A percentile compares a stretch with the other conserved stretches of the same genome.
Evolutionary conservation across 2,329 filamentous ascomycete species (phyloP).

Genomic region (Paramyrothecium roridum): DNA sequence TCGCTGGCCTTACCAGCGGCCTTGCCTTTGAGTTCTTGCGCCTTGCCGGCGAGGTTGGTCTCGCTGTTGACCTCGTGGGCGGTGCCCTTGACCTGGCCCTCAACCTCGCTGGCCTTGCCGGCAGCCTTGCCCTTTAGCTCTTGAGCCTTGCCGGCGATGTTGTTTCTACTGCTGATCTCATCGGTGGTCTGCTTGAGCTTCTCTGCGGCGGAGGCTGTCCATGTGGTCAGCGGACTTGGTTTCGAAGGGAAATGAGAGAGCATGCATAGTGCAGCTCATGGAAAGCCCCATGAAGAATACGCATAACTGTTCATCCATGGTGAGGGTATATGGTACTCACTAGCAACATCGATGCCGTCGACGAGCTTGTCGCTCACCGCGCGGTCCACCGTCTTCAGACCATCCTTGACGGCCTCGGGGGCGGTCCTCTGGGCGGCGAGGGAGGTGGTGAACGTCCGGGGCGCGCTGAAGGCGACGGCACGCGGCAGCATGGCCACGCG

Average conservation of each 20-base stretch:
- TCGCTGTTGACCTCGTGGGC: constrained; percentile 25
- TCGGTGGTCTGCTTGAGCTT: constrained; percentile 46
- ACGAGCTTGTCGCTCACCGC: constrained; percentile 59
- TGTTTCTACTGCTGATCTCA: constrained; percentile 24
- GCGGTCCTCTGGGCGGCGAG: constrained; percentile 42
- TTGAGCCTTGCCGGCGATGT: constrained; percentile 30
- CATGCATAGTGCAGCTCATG: too few relatives aligned
- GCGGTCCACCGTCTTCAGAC: constrained; percentile 56
- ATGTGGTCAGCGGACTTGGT: constrained; percentile 5
- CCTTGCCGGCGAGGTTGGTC: constrained; percentile 30
- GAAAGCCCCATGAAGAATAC: too few relatives aligned
- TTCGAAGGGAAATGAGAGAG: too few relatives aligned
- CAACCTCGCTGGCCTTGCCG: too few relatives aligned
- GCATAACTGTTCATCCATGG: not conserved
- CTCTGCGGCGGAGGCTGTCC: constrained; percentile 32
- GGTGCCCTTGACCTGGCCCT: constrained; percentile 45
- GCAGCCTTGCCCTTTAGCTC: constrained; percentile 8
- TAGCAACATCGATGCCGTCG: constrained; percentile 55
- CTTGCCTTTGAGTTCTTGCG: constrained; percentile 29
- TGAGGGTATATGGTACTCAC: constrained; percentile 35
- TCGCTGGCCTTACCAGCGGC: constrained; percentile 33
- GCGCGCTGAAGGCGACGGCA: constrained; percentile 32
- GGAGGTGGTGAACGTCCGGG: constrained; percentile 50
- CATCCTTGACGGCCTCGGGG: constrained; percentile 56
- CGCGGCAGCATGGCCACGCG: constrained; percentile 35